Base-by-base conservation (phyloP, 2,329 filamentous ascomycete genomes). In the Tolypocladium ophioglossoides region DNA sequence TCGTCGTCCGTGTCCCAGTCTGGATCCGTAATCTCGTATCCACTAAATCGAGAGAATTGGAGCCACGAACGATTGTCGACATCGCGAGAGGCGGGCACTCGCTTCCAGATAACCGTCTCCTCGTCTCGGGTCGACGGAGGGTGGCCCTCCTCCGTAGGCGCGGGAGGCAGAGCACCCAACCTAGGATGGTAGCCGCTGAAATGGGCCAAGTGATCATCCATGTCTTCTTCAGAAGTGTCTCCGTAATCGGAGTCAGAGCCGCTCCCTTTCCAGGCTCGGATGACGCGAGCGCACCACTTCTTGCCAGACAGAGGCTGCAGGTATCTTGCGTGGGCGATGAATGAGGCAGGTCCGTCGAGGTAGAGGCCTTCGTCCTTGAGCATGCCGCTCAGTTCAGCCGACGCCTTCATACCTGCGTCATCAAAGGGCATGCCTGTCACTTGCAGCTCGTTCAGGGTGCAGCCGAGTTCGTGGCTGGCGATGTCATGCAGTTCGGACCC, bases 331-430 rank as follows among this genome's bases (percentile, higher is more conserved):
- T 70, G 66, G 35, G 72, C 72, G 3, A 79, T 61, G 55, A 73
- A 78, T 1, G 71, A 63, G 2, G 77, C 69, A 1, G 69, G 68
- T 6, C 74, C 72, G 46, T 75, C 74, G 20, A 80, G 66, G 38
- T 77, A 72, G 11, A 81, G 68, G 2, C 78, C 78, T 55, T 79
- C 77, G 47, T 80, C 75, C 57, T 73, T 78, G 53, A 81, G 63
- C 63, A 81, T 72, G 4, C 77, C 76, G n/a, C 71, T 70, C 40
- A 81, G 64, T 58, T 80, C 77, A 3, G 68, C 68, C 9, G 70
- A 70, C 14, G 73, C 73, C 56, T 76, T 77, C 55, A 71, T 65
- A 2, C 78, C 78, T 9, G 70, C 67, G 20, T 78, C 74, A 54
- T 79, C 76, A 41, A 68, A 70, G 0, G 78, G 77, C 55, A 80